phyloP scores from a whole-genome alignment of 2,329 filamentous ascomycete species.

The Pseudogymnoascus destructans region DNA sequence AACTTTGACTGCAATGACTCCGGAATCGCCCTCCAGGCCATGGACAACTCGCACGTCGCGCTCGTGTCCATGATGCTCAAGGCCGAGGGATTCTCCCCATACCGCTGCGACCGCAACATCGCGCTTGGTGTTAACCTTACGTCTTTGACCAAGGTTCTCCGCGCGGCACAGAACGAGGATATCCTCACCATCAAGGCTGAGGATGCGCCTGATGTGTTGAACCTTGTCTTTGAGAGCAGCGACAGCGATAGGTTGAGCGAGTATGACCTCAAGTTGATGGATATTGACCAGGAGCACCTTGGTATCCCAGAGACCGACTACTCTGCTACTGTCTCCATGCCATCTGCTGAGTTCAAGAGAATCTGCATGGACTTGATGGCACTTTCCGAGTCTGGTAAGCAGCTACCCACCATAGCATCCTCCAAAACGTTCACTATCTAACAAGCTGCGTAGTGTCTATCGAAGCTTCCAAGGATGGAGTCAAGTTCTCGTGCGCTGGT shows the following conservation, averaged over 20 bases:
- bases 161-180: constrained; percentile 86
- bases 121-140: constrained; percentile 93
- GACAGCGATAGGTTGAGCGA: constrained; percentile 87
- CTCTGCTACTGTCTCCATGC: constrained; percentile 80
- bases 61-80: constrained; percentile 98
- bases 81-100: constrained; percentile 85
- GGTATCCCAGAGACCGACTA: constrained; percentile 99
- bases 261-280: constrained; percentile 99
- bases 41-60: constrained; percentile 99
- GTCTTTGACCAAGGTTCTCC: constrained; percentile 93
- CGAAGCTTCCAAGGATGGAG: constrained; percentile 90
- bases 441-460: constrained; percentile 58
- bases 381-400: constrained; percentile 87
- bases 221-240: constrained; percentile 86
- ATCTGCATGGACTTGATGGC: constrained; percentile 87
- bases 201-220: constrained; percentile 89
- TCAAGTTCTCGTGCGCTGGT: constrained; percentile 86
- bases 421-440: neutral
- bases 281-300: constrained; percentile 98
- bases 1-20: constrained; percentile 99
- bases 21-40: constrained; percentile 92
- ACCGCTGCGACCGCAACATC: constrained; percentile 97
- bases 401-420: neutral
- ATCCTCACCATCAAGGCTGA: constrained; percentile 94
- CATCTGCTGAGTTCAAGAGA: constrained; percentile 77